These are phyloP conservation scores for Mariannaea sp. DNA, from an alignment of 2,329 filamentous ascomycete species.

Conservation along the genomic window DNA sequence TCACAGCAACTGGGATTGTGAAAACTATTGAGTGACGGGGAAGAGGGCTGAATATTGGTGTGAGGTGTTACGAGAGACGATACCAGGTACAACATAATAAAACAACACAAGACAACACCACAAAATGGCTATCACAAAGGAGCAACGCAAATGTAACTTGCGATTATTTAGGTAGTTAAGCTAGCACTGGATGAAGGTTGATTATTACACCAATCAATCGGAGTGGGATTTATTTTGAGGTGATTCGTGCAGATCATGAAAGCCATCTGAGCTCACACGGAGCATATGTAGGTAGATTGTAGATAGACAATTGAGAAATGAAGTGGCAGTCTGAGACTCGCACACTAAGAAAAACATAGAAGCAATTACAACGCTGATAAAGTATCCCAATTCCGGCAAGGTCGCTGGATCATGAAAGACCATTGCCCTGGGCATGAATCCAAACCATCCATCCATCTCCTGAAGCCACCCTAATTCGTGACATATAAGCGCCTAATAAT, in stretches of 20 bases:
- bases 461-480: slow-evolving; percentile 10
- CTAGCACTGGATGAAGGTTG: slow-evolving; percentile 1
- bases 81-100: slow-evolving; percentile 35
- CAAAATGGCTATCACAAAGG: slow-evolving; percentile 10
- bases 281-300: slow-evolving; percentile 13
- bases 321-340: slow-evolving; percentile 16
- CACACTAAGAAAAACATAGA: slow-evolving; percentile 15
- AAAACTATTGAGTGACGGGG: not conserved
- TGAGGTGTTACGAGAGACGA: slow-evolving; percentile 38
- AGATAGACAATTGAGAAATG: slow-evolving; percentile 2
- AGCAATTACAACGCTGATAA: slow-evolving; percentile 35
- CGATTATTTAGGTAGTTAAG: slow-evolving; percentile 10
- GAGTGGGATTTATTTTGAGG: slow-evolving; percentile 21
- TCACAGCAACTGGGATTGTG: slow-evolving; percentile 19
- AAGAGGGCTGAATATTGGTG: slow-evolving; percentile 19
- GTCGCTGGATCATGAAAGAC: slow-evolving; percentile 12
- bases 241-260: slow-evolving; percentile 24
- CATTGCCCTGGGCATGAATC: not conserved
- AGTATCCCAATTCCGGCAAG: slow-evolving; percentile 12
- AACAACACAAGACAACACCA: slow-evolving; percentile 16
- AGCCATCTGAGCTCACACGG: slow-evolving; percentile 16
- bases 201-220: slow-evolving; percentile 11
- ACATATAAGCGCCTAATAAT: slow-evolving; percentile 1
- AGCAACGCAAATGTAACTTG: slow-evolving; percentile 6
- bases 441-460: not conserved